Evolutionary conservation across 345 rosid genomes (phyloP).

Genomic region (Salix udensis): DNA sequence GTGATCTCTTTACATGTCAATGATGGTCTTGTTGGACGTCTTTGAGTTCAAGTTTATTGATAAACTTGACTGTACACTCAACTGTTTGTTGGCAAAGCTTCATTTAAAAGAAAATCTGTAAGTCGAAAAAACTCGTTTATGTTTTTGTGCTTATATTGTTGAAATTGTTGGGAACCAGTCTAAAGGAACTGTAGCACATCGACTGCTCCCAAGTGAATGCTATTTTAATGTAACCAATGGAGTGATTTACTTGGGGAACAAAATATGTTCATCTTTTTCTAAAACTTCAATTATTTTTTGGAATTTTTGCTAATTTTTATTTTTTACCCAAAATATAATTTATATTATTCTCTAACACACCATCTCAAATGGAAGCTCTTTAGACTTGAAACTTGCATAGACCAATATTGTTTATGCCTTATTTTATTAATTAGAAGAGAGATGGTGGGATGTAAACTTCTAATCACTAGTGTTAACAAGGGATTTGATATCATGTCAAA

Average conservation of each 20-base stretch:
- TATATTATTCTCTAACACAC: no score
- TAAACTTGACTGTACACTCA: background rate
- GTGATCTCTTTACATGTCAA: background rate
- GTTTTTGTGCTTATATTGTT: background rate
- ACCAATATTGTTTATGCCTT: no score
- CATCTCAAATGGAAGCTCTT: no score
- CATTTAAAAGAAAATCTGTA: background rate
- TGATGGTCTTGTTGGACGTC: background rate
- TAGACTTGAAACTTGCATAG: no score
- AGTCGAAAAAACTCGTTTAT: background rate
- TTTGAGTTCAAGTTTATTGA: background rate
- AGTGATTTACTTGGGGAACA: background rate
- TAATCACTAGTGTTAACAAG: no score
- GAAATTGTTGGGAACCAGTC: background rate
- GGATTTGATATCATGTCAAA: no score
- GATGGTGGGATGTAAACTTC: no score
- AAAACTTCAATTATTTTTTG: background rate
- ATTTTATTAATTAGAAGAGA: no score
- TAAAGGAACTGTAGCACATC: background rate
- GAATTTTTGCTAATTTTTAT: background rate
- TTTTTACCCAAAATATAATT: no score
- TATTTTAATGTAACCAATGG: background rate
- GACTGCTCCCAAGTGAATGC: background rate
- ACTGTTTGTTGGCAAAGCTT: background rate
- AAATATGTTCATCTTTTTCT: background rate